These are phyloP conservation scores for Neurospora africana DNA, from an alignment of 495 filamentous ascomycete genomes.

Conservation along the genomic window DNA sequence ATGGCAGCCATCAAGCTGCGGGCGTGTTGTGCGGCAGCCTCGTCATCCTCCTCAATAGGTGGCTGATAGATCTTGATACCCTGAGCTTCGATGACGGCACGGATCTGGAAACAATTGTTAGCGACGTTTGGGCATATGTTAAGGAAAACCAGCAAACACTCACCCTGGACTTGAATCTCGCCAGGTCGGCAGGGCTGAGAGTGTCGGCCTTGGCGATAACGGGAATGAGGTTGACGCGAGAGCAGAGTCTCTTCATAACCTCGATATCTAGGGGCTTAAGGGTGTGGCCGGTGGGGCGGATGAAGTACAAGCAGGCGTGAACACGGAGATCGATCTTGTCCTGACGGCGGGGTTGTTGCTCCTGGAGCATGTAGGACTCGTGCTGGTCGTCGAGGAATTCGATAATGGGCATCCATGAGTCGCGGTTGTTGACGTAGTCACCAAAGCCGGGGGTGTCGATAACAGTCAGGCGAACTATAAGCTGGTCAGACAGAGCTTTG, in stretches of 20 bases:
- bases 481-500: conserved; percentile 9
- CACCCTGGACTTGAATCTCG: conserved; percentile 89
- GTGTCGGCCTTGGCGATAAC: conserved; percentile 98
- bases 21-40: conserved; percentile 86
- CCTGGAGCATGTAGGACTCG: conserved; percentile 99
- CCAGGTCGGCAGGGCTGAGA: conserved; percentile 80
- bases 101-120: conserved; percentile 49
- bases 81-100: conserved; percentile 91
- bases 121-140: not conserved
- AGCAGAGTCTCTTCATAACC: conserved; percentile 98
- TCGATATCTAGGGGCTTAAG: conserved; percentile 98
- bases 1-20: conserved; percentile 89
- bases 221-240: conserved; percentile 94
- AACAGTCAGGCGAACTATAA: conserved; percentile 85
- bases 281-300: conserved; percentile 94
- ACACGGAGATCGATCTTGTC: conserved; percentile 99
- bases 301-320: conserved; percentile 97
- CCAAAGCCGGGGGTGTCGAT: conserved; percentile 98
- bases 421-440: conserved; percentile 99
- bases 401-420: conserved; percentile 99
- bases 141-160: conserved; percentile 9
- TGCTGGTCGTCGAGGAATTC: conserved; percentile 99
- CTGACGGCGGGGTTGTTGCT: conserved; percentile 92
- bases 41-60: conserved; percentile 94
- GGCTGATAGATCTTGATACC: conserved; percentile 99